Evolutionary conservation across 2,329 filamentous ascomycete genomes (phyloP), one percentile per base, ranked within the genome.

Genomic region (Akanthomyces dipterigenus): DNA sequence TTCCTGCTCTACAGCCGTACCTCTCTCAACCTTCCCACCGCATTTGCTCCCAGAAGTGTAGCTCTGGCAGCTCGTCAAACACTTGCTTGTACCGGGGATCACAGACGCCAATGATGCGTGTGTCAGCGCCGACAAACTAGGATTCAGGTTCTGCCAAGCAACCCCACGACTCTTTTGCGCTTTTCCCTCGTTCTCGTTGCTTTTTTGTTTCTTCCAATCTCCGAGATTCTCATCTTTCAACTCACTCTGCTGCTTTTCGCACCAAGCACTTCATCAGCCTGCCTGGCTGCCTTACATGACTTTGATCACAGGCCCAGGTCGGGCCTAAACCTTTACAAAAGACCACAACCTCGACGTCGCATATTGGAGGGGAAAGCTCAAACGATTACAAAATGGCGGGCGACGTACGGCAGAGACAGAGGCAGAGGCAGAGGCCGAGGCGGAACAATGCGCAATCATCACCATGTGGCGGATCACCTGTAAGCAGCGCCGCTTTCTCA

Each of bases 111-210:
- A 49, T 34, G 55, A 58, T 58, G 55, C 55, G 55, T 58, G 57
- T 60, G 57, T 60, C 57, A 60, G 57, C 49, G 49, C 57, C 38
- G 38, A 8, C 48, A 53, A 36, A 54, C 48, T 60, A 60, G 40
- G 49, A 54, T 60, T 60, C 57, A 54, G 57, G 43, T 46, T 60
- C 20, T 34, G 49, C 40, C 40, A 51, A 53, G 48, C 53, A n/a
- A 43, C n/a, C 36, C 48, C 36, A 45, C 2, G 11, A 20, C 36
- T 36, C 11, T 16, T 24, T 26, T 34, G 12, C 31, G 18, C 14
- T 40, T 28, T 36, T 53, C 49, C 8, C 9, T 42, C 36, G 3
- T 48, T 26, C 34, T 20, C 28, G 14, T 31, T 38, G 31, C 34
- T 24, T 54, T 38, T 22, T 54, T 26, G 12, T 12, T 20, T 40